phyloP scores from a whole-genome alignment of 805 yeast genomes.

The Pichia kluyveri region DNA sequence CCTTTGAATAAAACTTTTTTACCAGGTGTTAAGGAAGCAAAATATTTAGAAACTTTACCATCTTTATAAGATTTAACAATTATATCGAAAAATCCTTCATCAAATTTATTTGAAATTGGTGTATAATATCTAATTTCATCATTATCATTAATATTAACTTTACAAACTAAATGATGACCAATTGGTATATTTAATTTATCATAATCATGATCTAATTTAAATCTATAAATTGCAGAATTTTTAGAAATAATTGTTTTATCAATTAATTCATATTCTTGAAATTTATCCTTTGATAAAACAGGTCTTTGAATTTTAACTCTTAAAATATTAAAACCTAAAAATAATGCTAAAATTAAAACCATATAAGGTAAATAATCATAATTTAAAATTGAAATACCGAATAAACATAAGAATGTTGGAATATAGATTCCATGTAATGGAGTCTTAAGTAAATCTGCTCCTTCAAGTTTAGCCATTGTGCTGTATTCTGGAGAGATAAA shows the following conservation, averaged over 20 bases:
- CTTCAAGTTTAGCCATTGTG: slow-evolving; percentile 6
- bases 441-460: slow-evolving; percentile 47
- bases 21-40: slow-evolving; percentile 58
- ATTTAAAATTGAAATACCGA: slow-evolving; percentile 51
- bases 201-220: slow-evolving; percentile 50
- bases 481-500: background rate
- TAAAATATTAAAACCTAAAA: slow-evolving; percentile 26
- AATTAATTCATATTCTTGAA: slow-evolving; percentile 58
- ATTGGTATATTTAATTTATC: slow-evolving; percentile 61
- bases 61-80: slow-evolving; percentile 67
- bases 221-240: slow-evolving; percentile 67
- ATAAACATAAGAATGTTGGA: slow-evolving; percentile 51
- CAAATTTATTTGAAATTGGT: slow-evolving; percentile 64
- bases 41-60: slow-evolving; percentile 59
- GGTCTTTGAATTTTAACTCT: slow-evolving; percentile 29
- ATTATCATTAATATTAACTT: slow-evolving; percentile 36
- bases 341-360: slow-evolving; percentile 31
- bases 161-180: slow-evolving; percentile 67
- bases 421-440: slow-evolving; percentile 73
- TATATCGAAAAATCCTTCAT: slow-evolving; percentile 67
- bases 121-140: slow-evolving; percentile 61
- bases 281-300: slow-evolving; percentile 40
- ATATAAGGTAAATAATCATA: slow-evolving; percentile 40
- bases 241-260: slow-evolving; percentile 68
- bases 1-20: slow-evolving; percentile 66